Evolutionary conservation across 495 filamentous ascomycete genomes (phyloP), one percentile per base, ranked within the genome.

Genomic region (Daldinia vernicosa): DNA sequence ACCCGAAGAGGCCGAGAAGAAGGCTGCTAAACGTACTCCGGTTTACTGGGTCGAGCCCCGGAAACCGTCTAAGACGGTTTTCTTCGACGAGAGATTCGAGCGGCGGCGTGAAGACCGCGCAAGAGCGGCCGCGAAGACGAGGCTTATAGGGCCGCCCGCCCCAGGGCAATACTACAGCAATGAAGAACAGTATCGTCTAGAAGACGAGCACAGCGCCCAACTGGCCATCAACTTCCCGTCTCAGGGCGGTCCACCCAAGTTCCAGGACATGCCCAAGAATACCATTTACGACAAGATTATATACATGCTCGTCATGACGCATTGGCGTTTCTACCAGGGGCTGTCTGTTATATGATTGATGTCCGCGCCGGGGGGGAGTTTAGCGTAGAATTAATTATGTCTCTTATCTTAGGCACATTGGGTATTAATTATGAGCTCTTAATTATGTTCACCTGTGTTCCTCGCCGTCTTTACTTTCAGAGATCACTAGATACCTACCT

Each of bases 271-370:
- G 0, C 52, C 66, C 1, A 45, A 3, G 2, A 17, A 11, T 0
- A 40, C 62, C 0, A 45, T 57, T 12, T 67, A 54, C 53, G 61
- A 70, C 6, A 62, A 22, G 37, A 27, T 74, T 5, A 12, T 59
- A 24, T 74, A 74, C 35, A 70, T 74, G 58, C 17, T 70, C 7
- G 19, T 74, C 26, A 2, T 74, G 35, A 63, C 63, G 22, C 66
- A 67, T 11, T 74, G 71, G 71, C 62, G 71, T 26, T 22, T 47
- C 26, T 45, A 30, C 45, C 19, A 45, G 17, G 59, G 52, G 12
- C 28, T n/a, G 24, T 28, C 22, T 9, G 19, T 65, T 24, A 17
- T 60, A 30, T 52, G 27, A 58, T 28, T 52, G 27, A 58, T 28
- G 37, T 15, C 3, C 11, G 5, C 24, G 27, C 15, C 6, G 19